Percentiles rank a stretch among this genome's conserved stretches.
Evolutionary conservation across 2,329 filamentous ascomycete genomes (phyloP).

Genomic region (Apiospora saccharicola): DNA sequence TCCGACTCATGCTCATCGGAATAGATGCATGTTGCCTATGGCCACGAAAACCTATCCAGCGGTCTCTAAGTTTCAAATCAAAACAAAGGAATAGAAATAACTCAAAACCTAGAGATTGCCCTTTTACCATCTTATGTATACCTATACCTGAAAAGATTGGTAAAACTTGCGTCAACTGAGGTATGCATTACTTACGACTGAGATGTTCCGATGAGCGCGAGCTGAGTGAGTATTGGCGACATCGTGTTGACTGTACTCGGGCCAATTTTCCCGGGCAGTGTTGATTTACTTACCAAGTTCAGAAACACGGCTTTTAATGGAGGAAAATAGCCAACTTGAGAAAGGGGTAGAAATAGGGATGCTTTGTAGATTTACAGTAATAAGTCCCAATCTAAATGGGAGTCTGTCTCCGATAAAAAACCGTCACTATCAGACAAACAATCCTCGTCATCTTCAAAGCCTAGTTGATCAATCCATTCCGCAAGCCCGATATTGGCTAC

Average conservation of each 20-base stretch:
- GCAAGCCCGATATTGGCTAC: not conserved
- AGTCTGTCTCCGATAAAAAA: not conserved
- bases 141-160: too few relatives aligned
- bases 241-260: not conserved
- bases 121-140: too few relatives aligned
- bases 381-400: not conserved
- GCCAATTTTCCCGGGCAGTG: not conserved
- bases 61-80: too few relatives aligned
- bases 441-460: not conserved
- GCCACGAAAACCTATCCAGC: too few relatives aligned
- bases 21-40: too few relatives aligned
- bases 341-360: not conserved
- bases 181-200: too few relatives aligned
- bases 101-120: too few relatives aligned
- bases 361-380: not conserved
- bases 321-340: too few relatives aligned
- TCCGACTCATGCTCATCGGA: not conserved
- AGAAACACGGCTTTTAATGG: not conserved
- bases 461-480: not conserved
- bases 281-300: not conserved
- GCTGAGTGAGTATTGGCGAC: not conserved
- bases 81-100: too few relatives aligned
- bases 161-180: too few relatives aligned
- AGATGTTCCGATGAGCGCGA: too few relatives aligned
- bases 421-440: not conserved